Base-by-base conservation (phyloP, 2,329 filamentous ascomycete species). In the Esteya vermicola region DNA sequence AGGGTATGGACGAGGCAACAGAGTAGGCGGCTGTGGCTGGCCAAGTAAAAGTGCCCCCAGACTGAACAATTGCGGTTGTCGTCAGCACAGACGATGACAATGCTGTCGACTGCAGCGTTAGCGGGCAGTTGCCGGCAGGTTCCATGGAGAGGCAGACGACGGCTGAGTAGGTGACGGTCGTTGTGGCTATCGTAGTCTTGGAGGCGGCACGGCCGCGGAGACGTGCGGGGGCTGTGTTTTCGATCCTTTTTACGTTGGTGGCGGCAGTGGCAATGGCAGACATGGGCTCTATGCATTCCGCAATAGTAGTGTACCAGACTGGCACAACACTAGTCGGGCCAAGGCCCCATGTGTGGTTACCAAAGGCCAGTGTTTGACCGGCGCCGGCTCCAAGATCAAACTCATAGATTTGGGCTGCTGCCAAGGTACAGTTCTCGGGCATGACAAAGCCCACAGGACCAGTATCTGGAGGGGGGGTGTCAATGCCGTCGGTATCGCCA, bases 341-440 rank as follows among this genome's bases (percentile, higher is more conserved):
- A 0, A 68, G 68, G 0, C 70, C 72, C 67, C 67, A 77, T 0
- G 61, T 65, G 13, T 63, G 48, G 0, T 48, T 45, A 1, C 52
- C 54, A 5, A 73, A 37, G 2, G 54, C 60, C 0, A 75, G 47
- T 0, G 65, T 68, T 1, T 70, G 71, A 1, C 72, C 72, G 5
- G 69, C 70, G 1, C 57, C 59, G 6, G 68, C 72, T 14, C 72
- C 72, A 0, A 77, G 46, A 0, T 61, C 70, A 10, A 77, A 50
- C 10, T 61, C 55, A 49, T 72, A 76, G 2, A 59, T 56, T 45
- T 75, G 63, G 9, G 63, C 55, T 6, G 71, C 61, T 9, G 54
- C 54, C 5, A 75, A 42, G 2, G 55, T 44, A 44, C 72, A 75
- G 25, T 40, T 36, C 4, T 59, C 53, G 6, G n/a, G n/a, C n/a